These are phyloP conservation scores for Allomyces macrogynus DNA, from an alignment of 192 early-diverging fungal genomes.

Conservation along the genomic window DNA sequence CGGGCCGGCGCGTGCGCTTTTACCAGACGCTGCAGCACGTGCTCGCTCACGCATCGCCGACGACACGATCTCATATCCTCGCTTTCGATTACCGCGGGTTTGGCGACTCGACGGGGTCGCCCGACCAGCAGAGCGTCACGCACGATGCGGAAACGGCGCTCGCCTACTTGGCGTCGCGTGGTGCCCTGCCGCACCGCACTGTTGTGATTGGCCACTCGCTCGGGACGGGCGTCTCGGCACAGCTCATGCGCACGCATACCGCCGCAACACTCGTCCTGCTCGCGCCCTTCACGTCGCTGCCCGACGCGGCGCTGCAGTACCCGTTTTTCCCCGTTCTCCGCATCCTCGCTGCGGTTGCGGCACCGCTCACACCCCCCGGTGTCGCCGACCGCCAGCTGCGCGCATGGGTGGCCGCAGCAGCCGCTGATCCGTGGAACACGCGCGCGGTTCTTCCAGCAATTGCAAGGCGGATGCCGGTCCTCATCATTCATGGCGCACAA, in stretches of 20 bases:
- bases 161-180: too few species aligned
- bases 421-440: not conserved
- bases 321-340: not conserved
- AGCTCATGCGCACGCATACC: not conserved
- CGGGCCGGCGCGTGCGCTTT: too few species aligned
- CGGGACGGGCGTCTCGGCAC: not conserved
- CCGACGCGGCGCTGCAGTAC: too few species aligned
- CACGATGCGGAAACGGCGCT: not conserved
- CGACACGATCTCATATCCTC: too few species aligned
- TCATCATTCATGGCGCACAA: not conserved
- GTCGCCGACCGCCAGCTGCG: not conserved
- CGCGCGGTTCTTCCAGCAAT: not conserved
- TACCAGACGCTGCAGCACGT: too few species aligned
- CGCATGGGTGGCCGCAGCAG: not conserved
- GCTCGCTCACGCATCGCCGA: too few species aligned
- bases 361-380: too few species aligned
- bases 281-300: too few species aligned
- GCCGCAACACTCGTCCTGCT: not conserved
- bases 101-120: too few species aligned
- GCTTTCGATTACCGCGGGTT: too few species aligned
- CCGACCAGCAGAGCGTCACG: too few species aligned
- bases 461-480: not conserved
- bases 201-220: too few species aligned
- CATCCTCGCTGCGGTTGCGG: not conserved
- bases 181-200: not conserved